A percentile compares a stretch with the other conserved stretches of the same genome.
Conservation (phyloP, 139 green algal species). For the Coelastrella sp. region DNA sequence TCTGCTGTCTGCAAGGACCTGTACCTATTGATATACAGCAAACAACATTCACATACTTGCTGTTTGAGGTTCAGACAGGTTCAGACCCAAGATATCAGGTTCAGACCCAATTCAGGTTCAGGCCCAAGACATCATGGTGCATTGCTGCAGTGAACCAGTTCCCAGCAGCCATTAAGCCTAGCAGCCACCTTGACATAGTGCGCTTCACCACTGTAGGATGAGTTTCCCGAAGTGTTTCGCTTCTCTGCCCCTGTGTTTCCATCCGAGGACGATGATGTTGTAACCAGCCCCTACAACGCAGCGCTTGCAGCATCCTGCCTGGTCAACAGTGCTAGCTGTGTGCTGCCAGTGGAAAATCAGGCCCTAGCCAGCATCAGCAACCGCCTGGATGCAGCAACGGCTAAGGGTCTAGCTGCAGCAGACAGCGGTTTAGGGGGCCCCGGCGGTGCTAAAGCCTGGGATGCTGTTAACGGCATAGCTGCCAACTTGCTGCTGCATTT, state of each 20-base stretch:
- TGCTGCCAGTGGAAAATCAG: conserved; percentile 90
- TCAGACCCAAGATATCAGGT: no score
- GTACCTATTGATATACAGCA: no score
- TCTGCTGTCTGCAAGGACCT: no score
- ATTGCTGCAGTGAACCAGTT: no score
- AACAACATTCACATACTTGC: no score
- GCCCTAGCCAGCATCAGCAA: conserved; percentile 82
- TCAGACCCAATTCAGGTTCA: no score
- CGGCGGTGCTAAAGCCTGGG: conserved; percentile 62
- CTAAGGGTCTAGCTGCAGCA: not conserved
- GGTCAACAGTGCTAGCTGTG: conserved; percentile 80
- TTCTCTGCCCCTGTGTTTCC: conserved; percentile 84
- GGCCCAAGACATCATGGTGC: no score
- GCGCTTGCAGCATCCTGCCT: conserved; percentile 75
- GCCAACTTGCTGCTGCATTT: conserved; percentile 85
- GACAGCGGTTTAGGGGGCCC: not conserved
- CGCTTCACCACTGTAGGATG: conserved; percentile 62
- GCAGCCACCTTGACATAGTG: no score
- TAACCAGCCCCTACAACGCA: conserved; percentile 93
- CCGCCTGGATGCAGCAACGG: not conserved
- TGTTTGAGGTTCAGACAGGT: no score
- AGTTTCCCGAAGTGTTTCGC: conserved; percentile 81
- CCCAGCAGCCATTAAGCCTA: not conserved
- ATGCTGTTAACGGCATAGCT: conserved; percentile 84
- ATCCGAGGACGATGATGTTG: conserved; percentile 85